Evolutionary conservation across 2,329 filamentous ascomycete genomes (phyloP).

Genomic region (Thelonectria olida): DNA sequence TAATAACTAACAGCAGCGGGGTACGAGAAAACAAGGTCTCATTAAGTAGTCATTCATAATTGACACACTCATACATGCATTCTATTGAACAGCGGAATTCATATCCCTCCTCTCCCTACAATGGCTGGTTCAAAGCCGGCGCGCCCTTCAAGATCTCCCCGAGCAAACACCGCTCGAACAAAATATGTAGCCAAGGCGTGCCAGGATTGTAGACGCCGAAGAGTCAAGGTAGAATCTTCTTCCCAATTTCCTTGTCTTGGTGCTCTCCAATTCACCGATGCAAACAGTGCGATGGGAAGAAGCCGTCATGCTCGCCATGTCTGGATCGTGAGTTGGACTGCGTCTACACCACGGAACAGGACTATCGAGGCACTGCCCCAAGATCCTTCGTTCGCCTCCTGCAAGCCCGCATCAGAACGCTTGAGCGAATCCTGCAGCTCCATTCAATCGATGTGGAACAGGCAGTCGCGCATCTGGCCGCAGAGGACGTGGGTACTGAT

Average conservation of each 20-base stretch:
- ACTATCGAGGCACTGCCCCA: neutral
- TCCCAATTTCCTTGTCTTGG: neutral
- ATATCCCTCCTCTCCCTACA: too few species aligned
- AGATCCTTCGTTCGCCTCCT: neutral
- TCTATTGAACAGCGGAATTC: too few species aligned
- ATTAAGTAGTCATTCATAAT: too few species aligned
- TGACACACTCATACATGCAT: too few species aligned
- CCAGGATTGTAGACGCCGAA: slow-evolving; percentile 47
- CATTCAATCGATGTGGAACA: slow-evolving; percentile 5
- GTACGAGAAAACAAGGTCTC: too few species aligned
- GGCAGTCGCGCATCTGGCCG: neutral
- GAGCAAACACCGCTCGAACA: too few species aligned
- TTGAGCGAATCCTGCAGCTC: slow-evolving; percentile 1
- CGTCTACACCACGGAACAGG: slow-evolving; percentile 3
- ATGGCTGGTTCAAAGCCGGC: too few species aligned
- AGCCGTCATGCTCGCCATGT: slow-evolving; percentile 29
- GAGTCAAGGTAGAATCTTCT: slow-evolving; percentile 47
- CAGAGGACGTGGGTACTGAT: neutral
- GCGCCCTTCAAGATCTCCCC: too few species aligned
- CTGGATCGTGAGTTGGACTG: slow-evolving; percentile 41
- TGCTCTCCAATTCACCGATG: neutral
- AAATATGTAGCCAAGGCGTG: slow-evolving; percentile 43
- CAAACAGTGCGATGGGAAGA: slow-evolving; percentile 5
- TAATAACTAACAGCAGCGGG: too few species aligned
- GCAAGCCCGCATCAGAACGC: neutral